phyloP scores from a whole-genome alignment of 345 rosid species.

The Populus euphratica region DNA sequence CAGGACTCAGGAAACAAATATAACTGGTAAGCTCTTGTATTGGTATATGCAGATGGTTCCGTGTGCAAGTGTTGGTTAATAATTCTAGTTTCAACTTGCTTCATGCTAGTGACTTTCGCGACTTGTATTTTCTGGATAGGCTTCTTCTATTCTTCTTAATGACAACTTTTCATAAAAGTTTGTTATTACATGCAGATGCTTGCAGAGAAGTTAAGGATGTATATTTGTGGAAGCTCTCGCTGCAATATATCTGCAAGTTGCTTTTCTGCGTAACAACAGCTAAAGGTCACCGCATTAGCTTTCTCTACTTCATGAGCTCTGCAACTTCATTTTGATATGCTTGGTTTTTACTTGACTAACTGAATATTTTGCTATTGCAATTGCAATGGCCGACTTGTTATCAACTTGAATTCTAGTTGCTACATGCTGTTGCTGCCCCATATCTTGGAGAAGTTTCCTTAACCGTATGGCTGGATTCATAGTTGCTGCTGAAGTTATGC shows the following conservation, averaged over 20 bases:
- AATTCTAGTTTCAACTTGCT: too few species aligned
- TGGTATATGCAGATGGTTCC: too few species aligned
- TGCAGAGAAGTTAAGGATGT: neutral
- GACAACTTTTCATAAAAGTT: neutral
- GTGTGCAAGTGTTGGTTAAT: too few species aligned
- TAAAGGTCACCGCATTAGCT: neutral
- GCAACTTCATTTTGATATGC: neutral
- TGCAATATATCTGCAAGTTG: neutral
- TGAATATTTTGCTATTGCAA: neutral
- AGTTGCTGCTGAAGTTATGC: neutral
- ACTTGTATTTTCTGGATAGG: too few species aligned
- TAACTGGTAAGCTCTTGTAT: too few species aligned
- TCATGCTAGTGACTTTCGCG: too few species aligned
- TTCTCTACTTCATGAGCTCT: neutral
- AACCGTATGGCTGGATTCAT: neutral
- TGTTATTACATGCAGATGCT: neutral
- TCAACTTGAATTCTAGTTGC: neutral
- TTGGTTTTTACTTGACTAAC: neutral
- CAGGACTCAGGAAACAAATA: too few species aligned
- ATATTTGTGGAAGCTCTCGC: neutral
- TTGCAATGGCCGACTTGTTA: neutral
- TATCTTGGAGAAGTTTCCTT: neutral
- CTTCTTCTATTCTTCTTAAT: too few species aligned
- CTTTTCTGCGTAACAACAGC: neutral
- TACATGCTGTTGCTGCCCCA: neutral